Conservation (phyloP, 139 green algal species). For the Coelastrella sp. region DNA sequence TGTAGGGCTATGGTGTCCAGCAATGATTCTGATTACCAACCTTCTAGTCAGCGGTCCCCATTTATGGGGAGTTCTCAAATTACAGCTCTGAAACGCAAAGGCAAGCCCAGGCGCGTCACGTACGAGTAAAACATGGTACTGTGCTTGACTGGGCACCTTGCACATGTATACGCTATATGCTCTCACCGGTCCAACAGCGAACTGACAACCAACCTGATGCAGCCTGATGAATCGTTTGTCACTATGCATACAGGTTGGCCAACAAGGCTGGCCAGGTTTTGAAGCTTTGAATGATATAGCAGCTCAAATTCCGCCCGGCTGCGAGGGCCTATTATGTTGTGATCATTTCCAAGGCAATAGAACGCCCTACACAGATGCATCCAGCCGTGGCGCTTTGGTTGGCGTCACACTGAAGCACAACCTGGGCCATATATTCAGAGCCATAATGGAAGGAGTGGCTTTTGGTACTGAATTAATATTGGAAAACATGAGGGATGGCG, state of each 20-base stretch:
- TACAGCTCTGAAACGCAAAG: no score
- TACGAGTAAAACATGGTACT: no score
- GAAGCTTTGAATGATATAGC: slow-evolving; percentile 74
- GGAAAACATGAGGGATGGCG: slow-evolving; percentile 73
- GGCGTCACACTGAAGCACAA: slow-evolving; percentile 84
- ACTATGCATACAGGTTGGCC: not conserved
- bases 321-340: slow-evolving; percentile 78
- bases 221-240: no score
- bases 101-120: no score
- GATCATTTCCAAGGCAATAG: slow-evolving; percentile 92
- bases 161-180: no score
- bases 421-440: slow-evolving; percentile 79
- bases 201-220: no score
- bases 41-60: no score
- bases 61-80: no score
- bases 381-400: slow-evolving; percentile 75
- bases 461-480: slow-evolving; percentile 81
- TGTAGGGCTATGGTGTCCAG: no score
- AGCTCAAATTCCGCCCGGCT: slow-evolving; percentile 70
- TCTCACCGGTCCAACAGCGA: no score
- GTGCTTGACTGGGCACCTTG: no score
- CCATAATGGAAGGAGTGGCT: slow-evolving; percentile 78
- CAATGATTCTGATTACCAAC: no score
- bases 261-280: slow-evolving; percentile 59
- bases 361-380: slow-evolving; percentile 85